Evolutionary conservation across 306 rosid genomes (phyloP).

Genomic region (Malus sieversii): DNA sequence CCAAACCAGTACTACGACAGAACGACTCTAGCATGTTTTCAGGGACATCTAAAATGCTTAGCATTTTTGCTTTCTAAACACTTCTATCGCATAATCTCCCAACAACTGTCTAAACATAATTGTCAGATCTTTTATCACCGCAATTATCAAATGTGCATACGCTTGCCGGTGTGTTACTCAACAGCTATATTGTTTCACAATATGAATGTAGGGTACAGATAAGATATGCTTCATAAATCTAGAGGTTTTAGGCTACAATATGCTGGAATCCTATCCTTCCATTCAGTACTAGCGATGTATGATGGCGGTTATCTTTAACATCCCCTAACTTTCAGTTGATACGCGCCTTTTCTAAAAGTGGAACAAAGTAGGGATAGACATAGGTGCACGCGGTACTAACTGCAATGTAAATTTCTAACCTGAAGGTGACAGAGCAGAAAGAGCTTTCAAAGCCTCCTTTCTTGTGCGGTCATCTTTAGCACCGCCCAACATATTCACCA

Average conservation of each 20-base stretch:
- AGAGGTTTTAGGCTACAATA: neutral
- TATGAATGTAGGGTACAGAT: neutral
- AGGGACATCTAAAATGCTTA: neutral
- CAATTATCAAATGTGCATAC: neutral
- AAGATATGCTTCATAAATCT: constrained; percentile 1
- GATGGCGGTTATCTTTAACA: neutral
- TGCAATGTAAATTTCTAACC: constrained; percentile 31
- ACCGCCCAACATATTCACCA: constrained; percentile 63
- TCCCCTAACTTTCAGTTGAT: neutral
- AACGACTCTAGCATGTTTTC: neutral
- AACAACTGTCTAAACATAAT: neutral
- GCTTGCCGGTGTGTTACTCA: neutral
- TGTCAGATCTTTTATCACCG: neutral
- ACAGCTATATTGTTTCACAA: neutral
- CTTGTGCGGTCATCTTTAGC: constrained; percentile 91
- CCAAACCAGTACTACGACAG: too few species aligned
- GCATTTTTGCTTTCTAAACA: neutral
- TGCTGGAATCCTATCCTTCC: neutral
- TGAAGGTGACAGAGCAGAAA: constrained; percentile 61
- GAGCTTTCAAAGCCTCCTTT: constrained; percentile 79
- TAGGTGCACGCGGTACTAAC: neutral
- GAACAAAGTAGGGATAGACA: neutral
- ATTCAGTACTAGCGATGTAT: neutral
- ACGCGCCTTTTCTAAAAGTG: neutral
- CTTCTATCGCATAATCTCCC: neutral